A percentile compares a stretch with the other conserved stretches of the same genome.
phyloP scores from a whole-genome alignment of 768 basidiomycete genomes.

The Gelatoporia subvermispora region DNA sequence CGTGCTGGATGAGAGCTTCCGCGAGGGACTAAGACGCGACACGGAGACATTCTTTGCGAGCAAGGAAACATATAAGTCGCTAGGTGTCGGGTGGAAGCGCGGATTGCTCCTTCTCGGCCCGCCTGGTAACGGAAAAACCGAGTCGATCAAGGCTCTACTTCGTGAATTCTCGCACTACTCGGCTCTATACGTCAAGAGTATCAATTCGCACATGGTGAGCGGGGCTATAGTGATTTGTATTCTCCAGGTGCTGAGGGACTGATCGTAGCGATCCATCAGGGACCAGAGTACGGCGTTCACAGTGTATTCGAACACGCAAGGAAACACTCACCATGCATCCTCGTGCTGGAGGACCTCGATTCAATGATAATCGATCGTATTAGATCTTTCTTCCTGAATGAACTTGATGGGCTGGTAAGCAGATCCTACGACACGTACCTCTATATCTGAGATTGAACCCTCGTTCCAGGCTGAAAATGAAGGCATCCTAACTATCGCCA shows the following conservation, averaged over 20 bases:
- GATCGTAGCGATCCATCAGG: slow-evolving; percentile 4
- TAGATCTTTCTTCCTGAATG: slow-evolving; percentile 39
- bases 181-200: slow-evolving; percentile 37
- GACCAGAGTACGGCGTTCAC: slow-evolving; percentile 24
- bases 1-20: slow-evolving; percentile 29
- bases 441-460: not conserved
- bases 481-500: slow-evolving; percentile 35
- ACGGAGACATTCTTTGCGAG: slow-evolving; percentile 35
- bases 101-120: slow-evolving; percentile 23
- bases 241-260: not conserved
- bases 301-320: slow-evolving; percentile 34
- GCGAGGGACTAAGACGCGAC: slow-evolving; percentile 30
- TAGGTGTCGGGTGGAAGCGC: slow-evolving; percentile 35
- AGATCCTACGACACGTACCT: not conserved
- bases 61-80: slow-evolving; percentile 31
- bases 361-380: slow-evolving; percentile 33
- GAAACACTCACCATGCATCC: slow-evolving; percentile 22
- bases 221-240: not conserved
- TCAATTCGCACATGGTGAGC: slow-evolving; percentile 26
- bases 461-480: slow-evolving; percentile 31
- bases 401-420: slow-evolving; percentile 23
- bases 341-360: slow-evolving; percentile 41
- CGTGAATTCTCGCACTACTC: slow-evolving; percentile 24
- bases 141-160: slow-evolving; percentile 29
- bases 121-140: slow-evolving; percentile 35